phyloP scores from a whole-genome alignment of 2,329 filamentous ascomycete species.

The Emmonsiellopsis sp. region DNA sequence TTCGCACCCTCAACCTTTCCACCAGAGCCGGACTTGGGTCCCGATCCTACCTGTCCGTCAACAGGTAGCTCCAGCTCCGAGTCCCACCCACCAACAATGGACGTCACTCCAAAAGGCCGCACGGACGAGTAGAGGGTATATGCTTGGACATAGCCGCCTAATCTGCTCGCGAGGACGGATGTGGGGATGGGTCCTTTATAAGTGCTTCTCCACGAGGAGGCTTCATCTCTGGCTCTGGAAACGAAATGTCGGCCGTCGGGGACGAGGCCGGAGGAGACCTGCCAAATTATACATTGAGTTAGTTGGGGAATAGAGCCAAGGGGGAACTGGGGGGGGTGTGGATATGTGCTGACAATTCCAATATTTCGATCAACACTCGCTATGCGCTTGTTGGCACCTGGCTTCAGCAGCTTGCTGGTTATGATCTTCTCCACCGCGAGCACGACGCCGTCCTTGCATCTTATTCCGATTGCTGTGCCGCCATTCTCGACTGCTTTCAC shows the following conservation, averaged over 20 bases:
- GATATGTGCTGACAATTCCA: conserved; percentile 61
- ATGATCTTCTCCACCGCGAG: conserved; percentile 95
- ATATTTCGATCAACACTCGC: conserved; percentile 88
- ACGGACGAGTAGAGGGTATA: conserved; percentile 97
- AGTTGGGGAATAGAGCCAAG: background rate
- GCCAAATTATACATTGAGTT: background rate
- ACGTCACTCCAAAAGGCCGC: conserved; percentile 90
- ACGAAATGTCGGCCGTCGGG: conserved; percentile 94
- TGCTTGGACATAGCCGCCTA: conserved; percentile 92
- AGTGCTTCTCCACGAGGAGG: conserved; percentile 76
- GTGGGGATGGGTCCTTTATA: conserved; percentile 94
- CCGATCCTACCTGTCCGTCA: conserved; percentile 79
- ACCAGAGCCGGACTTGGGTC: conserved; percentile 68
- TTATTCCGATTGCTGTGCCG: conserved; percentile 89
- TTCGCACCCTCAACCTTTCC: conserved; percentile 68
- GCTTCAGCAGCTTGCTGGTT: conserved; percentile 88
- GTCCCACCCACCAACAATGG: conserved; percentile 90
- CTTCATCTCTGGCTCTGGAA: conserved; percentile 87
- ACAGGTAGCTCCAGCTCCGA: conserved; percentile 75
- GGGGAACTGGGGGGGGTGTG: background rate
- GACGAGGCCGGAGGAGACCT: conserved; percentile 90
- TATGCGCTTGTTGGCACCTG: conserved; percentile 94
- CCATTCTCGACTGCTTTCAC: conserved; percentile 98
- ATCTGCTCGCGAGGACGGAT: conserved; percentile 76
- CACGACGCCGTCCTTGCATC: conserved; percentile 94